phyloP scores from a whole-genome alignment of 345 rosid species.

The Combretum micranthum region DNA sequence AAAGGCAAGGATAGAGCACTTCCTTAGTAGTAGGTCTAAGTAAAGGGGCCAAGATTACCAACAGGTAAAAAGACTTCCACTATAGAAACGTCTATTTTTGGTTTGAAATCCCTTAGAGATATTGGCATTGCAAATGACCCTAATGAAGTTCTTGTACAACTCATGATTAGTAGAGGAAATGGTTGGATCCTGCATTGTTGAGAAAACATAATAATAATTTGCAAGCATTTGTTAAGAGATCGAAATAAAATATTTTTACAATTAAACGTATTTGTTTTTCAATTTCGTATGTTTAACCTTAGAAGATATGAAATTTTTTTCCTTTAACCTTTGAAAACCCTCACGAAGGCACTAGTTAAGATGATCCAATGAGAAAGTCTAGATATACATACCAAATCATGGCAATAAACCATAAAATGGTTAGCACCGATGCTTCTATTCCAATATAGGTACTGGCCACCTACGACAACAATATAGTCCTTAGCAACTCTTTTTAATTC shows the following conservation, averaged over 20 bases:
- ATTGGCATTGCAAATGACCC: conserved; percentile 82
- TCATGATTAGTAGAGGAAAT: conserved; percentile 36
- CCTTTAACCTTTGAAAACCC: too few relatives aligned
- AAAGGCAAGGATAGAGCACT: conserved; percentile 50
- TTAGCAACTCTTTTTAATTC: conserved; percentile 22
- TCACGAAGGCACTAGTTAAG: too few relatives aligned
- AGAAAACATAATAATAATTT: neutral
- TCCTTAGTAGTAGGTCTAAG: conserved; percentile 9
- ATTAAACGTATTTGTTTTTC: too few relatives aligned
- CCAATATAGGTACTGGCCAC: conserved; percentile 46
- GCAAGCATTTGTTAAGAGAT: too few relatives aligned
- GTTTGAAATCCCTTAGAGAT: conserved; percentile 57
- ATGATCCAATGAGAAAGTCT: too few relatives aligned
- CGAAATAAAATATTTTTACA: too few relatives aligned
- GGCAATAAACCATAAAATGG: conserved; percentile 35
- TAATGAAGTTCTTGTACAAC: conserved; percentile 42
- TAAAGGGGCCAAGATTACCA: conserved; percentile 15
- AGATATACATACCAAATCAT: conserved; percentile 12
- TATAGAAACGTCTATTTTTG: conserved; percentile 53
- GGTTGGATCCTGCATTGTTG: conserved; percentile 70
- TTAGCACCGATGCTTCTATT: conserved; percentile 54
- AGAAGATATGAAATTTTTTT: too few relatives aligned
- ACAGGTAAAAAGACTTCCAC: conserved; percentile 35
- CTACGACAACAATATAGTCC: conserved; percentile 34
- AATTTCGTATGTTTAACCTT: too few relatives aligned